Conservation (phyloP, 768 basidiomycete species). For the Xanthoconium stramineum region DNA sequence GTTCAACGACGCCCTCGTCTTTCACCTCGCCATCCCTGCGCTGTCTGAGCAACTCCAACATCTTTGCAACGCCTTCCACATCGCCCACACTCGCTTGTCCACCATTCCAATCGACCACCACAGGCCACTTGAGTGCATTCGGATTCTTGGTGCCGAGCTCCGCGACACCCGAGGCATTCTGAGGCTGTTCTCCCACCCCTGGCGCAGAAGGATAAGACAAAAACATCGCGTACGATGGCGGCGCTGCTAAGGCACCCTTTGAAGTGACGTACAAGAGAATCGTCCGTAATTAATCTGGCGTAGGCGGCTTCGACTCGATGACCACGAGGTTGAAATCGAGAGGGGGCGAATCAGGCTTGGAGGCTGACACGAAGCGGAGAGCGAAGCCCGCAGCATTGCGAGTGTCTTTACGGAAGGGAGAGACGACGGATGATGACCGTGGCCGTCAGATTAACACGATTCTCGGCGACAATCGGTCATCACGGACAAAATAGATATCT, state of each 20-base stretch:
- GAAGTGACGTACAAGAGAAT: conserved; percentile 57
- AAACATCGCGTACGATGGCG: conserved; percentile 36
- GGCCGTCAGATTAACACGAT: conserved; percentile 1
- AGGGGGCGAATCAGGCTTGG: conserved; percentile 42
- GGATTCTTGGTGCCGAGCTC: conserved; percentile 55
- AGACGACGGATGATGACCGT: conserved; percentile 63
- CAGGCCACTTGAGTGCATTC: conserved; percentile 68
- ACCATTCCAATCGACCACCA: conserved; percentile 74
- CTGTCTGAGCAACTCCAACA: conserved; percentile 64
- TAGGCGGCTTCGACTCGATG: conserved; percentile 61
- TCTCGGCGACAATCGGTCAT: conserved; percentile 3
- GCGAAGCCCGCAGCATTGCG: conserved; percentile 52
- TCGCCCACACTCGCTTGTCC: conserved; percentile 67
- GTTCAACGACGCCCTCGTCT: conserved; percentile 36
- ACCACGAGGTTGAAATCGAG: conserved; percentile 72
- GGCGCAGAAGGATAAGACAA: conserved; percentile 55
- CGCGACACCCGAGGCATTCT: conserved; percentile 44
- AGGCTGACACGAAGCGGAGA: conserved; percentile 62
- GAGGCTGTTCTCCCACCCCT: conserved; percentile 36
- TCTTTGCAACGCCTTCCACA: conserved; percentile 60
- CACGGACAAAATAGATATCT: conserved; percentile 66
- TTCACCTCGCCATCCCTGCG: conserved; percentile 66
- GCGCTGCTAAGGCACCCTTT: conserved; percentile 29
- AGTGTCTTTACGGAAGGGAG: conserved; percentile 64
- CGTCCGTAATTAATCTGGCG: conserved; percentile 61